Base-by-base conservation (phyloP, 768 basidiomycete genomes). In the Tricholoma terreum region DNA sequence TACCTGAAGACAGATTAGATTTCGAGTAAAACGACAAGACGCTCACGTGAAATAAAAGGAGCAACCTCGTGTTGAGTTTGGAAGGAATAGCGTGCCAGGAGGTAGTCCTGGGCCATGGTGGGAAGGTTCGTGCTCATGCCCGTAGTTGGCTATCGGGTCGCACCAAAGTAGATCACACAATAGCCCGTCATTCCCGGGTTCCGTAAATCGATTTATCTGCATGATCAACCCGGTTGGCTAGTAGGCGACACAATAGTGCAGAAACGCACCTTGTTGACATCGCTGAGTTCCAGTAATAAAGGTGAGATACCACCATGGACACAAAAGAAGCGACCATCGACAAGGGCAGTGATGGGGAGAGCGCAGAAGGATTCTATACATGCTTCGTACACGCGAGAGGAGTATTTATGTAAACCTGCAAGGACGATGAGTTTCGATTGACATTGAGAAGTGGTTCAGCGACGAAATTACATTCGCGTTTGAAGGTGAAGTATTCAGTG, bases 401-500 rank as follows among this genome's bases (percentile, higher is more conserved):
- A 91, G 72, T 96, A 97, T 72, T 96, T 97, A 76, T 94, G 94
- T 59, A 92, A 80, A 70, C 91, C 91, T 94, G 63, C 9, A 46
- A 30, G 19, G 10, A 27, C 46, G 38, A 34, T 12, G 50, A 11
- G 15, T 15, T 14, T 33, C 59, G n/a, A 61, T 51, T 14, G 30
- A 22, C 14, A 15, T 17, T 24, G 11, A 17, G 12, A 4, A 31
- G 35, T 9, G 15, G 24, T 46, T 54, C 22, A 7, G 34, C 35
- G 21, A 43, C n/a, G 27, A 40, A 42, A 86, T 73, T 65, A 95
- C 89, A 90, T 88, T 98, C 96, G 60, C 92, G 88, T 76, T 94
- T 95, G 79, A 98, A 98, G 8, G 96, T 98, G 68, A 98, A 98
- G 71, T 95, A 97, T 73, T 95, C 94, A 2, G 96, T 98, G 48